A percentile compares a stretch with the other conserved stretches of the same genome.
Conservation (phyloP, 768 basidiomycete species). For the Nevesoporus exiguus region DNA sequence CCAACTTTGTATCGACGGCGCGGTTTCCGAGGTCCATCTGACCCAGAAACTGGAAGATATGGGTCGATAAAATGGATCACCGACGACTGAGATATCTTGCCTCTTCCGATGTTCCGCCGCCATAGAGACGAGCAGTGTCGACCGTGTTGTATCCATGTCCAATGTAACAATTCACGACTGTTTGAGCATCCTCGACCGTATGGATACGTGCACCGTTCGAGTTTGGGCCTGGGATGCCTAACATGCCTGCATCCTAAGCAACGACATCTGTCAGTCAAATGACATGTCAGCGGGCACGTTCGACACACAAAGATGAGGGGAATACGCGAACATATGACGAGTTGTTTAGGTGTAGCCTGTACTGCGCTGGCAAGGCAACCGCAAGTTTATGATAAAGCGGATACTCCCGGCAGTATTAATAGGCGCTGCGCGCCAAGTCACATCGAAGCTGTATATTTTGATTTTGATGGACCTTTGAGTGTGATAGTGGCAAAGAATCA, state of each 20-base stretch:
- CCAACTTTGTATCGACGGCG: constrained; percentile 20
- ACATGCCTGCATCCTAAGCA: constrained; percentile 18
- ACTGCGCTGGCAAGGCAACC: neutral
- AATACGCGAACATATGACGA: constrained; percentile 5
- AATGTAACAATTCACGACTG: constrained; percentile 11
- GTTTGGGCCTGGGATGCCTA: constrained; percentile 18
- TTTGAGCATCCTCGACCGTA: constrained; percentile 14
- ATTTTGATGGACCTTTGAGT: too few relatives aligned
- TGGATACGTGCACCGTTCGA: constrained; percentile 23
- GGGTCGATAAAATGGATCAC: neutral
- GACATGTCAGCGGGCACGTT: neutral
- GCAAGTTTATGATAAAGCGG: neutral
- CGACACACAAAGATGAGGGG: constrained; percentile 13
- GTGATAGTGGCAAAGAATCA: too few relatives aligned
- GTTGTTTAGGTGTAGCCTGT: neutral
- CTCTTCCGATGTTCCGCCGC: constrained; percentile 23
- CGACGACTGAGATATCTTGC: constrained; percentile 1
- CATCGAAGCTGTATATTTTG: too few relatives aligned
- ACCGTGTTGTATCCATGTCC: constrained; percentile 17
- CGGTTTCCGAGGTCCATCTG: constrained; percentile 13
- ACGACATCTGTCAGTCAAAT: neutral
- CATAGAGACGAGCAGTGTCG: constrained; percentile 24
- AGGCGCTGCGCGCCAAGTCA: too few relatives aligned
- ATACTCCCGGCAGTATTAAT: neutral
- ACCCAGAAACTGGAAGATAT: constrained; percentile 11